Percentiles rank a stretch among this genome's conserved stretches.
phyloP scores from a whole-genome alignment of 441 rosid species.

The Corymbia calophylla region DNA sequence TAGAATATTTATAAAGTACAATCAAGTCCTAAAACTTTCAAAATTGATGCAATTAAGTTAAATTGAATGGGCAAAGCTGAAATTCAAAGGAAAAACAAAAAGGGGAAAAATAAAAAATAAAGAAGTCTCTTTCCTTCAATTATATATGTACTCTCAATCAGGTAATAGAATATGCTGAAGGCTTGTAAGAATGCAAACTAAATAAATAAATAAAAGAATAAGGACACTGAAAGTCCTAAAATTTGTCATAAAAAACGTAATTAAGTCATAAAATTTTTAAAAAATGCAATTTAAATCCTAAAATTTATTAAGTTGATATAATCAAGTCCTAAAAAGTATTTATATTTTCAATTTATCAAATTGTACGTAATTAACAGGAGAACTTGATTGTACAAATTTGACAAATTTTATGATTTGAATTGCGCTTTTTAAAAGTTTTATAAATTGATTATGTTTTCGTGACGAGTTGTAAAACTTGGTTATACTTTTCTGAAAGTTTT shows the following conservation, averaged over 20 bases:
- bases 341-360: accelerated
- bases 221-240: not conserved
- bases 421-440: accelerated
- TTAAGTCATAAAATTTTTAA: accelerated
- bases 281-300: accelerated
- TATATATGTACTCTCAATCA: not conserved
- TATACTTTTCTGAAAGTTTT: no score
- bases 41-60: no score
- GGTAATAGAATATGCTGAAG: not conserved
- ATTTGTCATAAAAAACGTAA: accelerated
- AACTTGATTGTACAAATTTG: accelerated
- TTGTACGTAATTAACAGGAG: no score
- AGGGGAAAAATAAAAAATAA: not conserved
- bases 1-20: no score
- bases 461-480: accelerated
- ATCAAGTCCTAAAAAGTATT: no score
- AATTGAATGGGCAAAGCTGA: not conserved
- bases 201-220: not conserved
- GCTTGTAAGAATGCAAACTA: not conserved
- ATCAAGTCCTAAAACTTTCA: accelerated
- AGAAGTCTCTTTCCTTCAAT: not conserved
- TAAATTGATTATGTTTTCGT: no score
- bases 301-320: accelerated
- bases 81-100: not conserved
- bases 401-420: no score